These are phyloP conservation scores for Phytophthora megakarya DNA, from an alignment of 352 stramenopile species.

Conservation along the genomic window DNA sequence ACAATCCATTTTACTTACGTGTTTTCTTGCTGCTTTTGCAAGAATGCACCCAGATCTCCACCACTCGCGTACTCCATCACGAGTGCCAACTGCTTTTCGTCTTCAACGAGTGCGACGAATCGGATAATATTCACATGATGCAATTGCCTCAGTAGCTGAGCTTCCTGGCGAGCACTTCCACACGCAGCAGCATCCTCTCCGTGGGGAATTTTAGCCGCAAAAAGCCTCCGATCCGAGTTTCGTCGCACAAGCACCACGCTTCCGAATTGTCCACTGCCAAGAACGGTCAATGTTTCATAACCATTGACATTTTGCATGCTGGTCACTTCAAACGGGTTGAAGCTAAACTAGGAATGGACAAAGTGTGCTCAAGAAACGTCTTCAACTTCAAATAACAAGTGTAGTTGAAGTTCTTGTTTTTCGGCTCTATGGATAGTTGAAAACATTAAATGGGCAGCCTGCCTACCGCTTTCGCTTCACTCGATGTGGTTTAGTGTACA, in stretches of 20 bases:
- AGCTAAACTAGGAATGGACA: too few relatives aligned
- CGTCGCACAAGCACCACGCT: slow-evolving; percentile 56
- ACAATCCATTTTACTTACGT: slow-evolving; percentile 22
- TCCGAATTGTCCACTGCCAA: slow-evolving; percentile 68
- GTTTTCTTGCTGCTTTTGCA: slow-evolving; percentile 34
- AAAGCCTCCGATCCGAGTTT: slow-evolving; percentile 38
- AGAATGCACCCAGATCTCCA: slow-evolving; percentile 62
- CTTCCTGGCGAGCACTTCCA: slow-evolving; percentile 40
- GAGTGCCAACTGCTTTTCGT: slow-evolving; percentile 41
- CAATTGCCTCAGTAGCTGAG: slow-evolving; percentile 51
- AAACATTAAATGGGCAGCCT: slow-evolving; percentile 25
- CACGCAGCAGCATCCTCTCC: slow-evolving; percentile 18
- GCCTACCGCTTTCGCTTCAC: slow-evolving; percentile 17
- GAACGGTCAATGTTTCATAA: slow-evolving; percentile 50
- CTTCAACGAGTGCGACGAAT: slow-evolving; percentile 55
- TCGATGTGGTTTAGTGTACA: slow-evolving; percentile 42
- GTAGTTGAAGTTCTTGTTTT: too few relatives aligned
- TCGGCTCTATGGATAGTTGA: too few relatives aligned
- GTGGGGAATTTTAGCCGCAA: slow-evolving; percentile 58
- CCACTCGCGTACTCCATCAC: slow-evolving; percentile 80
- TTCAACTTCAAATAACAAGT: too few relatives aligned
- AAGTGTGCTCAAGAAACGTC: neutral
- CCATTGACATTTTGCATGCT: slow-evolving; percentile 32
- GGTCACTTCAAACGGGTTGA: too few relatives aligned
- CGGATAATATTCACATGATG: slow-evolving; percentile 70